Evolutionary conservation across 1,284 basidiomycete genomes (phyloP).

Genomic region (Dichomitus squalens): DNA sequence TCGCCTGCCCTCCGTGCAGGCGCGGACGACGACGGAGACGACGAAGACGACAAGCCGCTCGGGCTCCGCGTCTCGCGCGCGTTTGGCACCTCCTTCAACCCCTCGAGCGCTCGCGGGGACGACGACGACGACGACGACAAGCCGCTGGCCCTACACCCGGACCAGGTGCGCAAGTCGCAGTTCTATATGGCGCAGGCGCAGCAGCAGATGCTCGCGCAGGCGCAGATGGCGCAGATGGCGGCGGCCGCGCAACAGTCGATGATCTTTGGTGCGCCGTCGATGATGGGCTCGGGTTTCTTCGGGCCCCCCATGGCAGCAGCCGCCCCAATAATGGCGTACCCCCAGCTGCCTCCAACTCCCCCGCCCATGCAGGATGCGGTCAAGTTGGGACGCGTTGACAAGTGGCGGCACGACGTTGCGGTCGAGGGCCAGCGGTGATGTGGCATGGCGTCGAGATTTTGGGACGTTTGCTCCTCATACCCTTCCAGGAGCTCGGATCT

Average conservation of each 20-base stretch:
- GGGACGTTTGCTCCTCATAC: background rate
- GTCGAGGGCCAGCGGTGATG: constrained; percentile 55
- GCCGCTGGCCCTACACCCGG: constrained; percentile 72
- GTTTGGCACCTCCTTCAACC: constrained; percentile 14
- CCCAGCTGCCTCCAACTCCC: constrained; percentile 48
- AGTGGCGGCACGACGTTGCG: constrained; percentile 76
- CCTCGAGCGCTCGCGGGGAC: constrained; percentile 16
- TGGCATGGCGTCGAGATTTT: background rate
- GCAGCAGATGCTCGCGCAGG: constrained; percentile 72
- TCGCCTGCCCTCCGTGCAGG: background rate
- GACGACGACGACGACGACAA: constrained; percentile 46
- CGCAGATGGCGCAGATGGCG: constrained; percentile 65
- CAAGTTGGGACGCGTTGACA: constrained; percentile 73
- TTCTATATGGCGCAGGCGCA: constrained; percentile 62
- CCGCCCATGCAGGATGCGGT: constrained; percentile 62
- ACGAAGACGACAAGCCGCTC: constrained; percentile 72
- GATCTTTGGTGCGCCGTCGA: constrained; percentile 65
- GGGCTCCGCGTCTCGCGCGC: constrained; percentile 56
- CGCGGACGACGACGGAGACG: constrained; percentile 31
- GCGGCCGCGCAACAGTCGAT: constrained; percentile 53
- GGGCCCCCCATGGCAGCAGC: constrained; percentile 52
- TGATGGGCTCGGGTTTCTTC: constrained; percentile 70
- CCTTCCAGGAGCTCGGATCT: background rate
- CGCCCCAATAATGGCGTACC: constrained; percentile 54
- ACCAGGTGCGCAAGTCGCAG: constrained; percentile 75